phyloP scores from a whole-genome alignment of 2,329 filamentous ascomycete genomes.

The Aaosphaeria pasadenensis region DNA sequence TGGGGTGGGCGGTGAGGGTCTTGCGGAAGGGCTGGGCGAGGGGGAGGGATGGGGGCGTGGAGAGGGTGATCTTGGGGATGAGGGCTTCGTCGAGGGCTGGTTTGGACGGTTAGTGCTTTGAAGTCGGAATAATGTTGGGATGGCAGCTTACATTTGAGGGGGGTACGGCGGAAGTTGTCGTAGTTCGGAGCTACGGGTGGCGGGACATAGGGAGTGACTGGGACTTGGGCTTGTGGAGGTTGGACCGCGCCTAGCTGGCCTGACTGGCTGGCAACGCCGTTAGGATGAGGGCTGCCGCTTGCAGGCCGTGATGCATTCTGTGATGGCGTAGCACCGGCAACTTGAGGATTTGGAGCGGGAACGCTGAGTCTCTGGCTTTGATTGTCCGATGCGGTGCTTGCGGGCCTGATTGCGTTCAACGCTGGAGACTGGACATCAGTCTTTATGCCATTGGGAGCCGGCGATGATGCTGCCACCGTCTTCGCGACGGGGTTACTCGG shows the following conservation, averaged over 20 bases:
- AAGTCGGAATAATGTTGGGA: neutral
- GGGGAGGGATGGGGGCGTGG: conserved; percentile 65
- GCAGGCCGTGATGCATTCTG: conserved; percentile 28
- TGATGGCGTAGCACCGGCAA: conserved; percentile 38
- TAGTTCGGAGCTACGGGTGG: conserved; percentile 23
- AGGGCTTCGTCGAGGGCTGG: conserved; percentile 55
- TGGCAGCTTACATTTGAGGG: conserved; percentile 46
- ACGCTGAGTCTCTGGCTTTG: conserved; percentile 25
- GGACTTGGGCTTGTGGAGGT: conserved; percentile 14
- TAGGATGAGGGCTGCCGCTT: conserved; percentile 44
- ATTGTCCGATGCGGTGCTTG: conserved; percentile 33
- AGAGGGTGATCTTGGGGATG: conserved; percentile 63
- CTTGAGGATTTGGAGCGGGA: conserved; percentile 28
- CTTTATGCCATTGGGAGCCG: conserved; percentile 32
- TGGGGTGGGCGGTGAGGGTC: conserved; percentile 63
- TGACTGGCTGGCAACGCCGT: conserved; percentile 22
- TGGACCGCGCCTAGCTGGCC: conserved; percentile 27
- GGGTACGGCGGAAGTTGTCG: conserved; percentile 28
- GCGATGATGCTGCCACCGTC: conserved; percentile 33
- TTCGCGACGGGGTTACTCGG: conserved; percentile 14
- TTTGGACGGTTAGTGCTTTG: conserved; percentile 12
- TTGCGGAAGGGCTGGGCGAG: conserved; percentile 61
- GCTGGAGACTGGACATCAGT: conserved; percentile 46
- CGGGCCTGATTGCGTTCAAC: conserved; percentile 35
- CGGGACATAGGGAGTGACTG: conserved; percentile 23